phyloP scores from a whole-genome alignment of 805 yeast genomes.

The Candida sonorensis region DNA sequence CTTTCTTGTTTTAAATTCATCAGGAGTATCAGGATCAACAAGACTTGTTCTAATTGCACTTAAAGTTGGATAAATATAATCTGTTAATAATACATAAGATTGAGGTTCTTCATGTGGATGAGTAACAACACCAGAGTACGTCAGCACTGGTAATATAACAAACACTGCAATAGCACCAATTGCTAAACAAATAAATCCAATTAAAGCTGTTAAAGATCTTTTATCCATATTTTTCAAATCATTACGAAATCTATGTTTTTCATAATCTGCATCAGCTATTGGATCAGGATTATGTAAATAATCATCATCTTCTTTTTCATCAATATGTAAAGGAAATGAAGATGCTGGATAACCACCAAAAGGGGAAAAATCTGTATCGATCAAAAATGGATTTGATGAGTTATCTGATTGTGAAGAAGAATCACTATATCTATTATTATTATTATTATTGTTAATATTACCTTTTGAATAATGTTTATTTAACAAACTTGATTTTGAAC shows the following conservation, averaged over 20 bases:
- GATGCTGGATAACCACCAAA: constrained; percentile 97
- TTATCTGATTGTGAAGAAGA: constrained; percentile 17
- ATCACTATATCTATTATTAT: constrained; percentile 11
- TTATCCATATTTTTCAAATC: constrained; percentile 64
- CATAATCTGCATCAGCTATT: constrained; percentile 80
- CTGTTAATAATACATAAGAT: constrained; percentile 40
- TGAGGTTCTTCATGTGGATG: no score
- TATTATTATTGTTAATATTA: no score
- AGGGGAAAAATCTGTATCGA: constrained; percentile 70
- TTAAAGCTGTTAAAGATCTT: constrained; percentile 52
- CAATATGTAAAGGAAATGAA: constrained; percentile 82
- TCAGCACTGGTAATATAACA: constrained; percentile 74
- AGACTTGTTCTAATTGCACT: constrained; percentile 53
- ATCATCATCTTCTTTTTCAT: constrained; percentile 93
- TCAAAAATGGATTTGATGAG: constrained; percentile 33
- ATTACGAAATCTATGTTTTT: constrained; percentile 55
- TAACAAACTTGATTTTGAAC: constrained; percentile 24
- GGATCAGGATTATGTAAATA: constrained; percentile 96
- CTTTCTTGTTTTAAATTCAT: constrained; percentile 33
- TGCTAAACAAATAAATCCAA: constrained; percentile 53
- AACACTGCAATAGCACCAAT: constrained; percentile 64
- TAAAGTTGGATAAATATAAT: constrained; percentile 50
- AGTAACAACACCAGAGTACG: constrained; percentile 76
- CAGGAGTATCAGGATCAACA: constrained; percentile 71
- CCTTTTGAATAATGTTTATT: no score